Base-by-base conservation (phyloP, 768 basidiomycete species). In the Boletus subparvulus region DNA sequence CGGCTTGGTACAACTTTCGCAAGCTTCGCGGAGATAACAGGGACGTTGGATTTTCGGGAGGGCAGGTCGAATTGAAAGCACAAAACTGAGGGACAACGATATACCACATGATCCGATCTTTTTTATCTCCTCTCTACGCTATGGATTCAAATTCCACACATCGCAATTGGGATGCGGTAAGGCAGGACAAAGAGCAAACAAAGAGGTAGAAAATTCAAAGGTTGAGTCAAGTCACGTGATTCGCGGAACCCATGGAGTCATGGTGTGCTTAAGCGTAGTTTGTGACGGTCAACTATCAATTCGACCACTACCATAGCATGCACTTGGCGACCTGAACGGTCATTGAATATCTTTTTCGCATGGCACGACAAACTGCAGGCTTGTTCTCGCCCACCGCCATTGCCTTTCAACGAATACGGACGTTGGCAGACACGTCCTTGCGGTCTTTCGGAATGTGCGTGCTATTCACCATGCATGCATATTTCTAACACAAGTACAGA, bases 401-500 rank as follows among this genome's bases (percentile, higher is more conserved):
- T 19, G 49, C 65, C 35, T 68, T 70, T 42, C 74, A 74, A 58
- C 72, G 75, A 36, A 58, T 72, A 50, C 73, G 79, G 14, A 74
- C 69, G 5, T 58, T 74, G 32, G 78, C 79, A 19, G 72, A 74
- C 51, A 71, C 76, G 40, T 83, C 84, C 64, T 85, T 91, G 69
- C 82, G 86, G 52, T 82, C 81, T 48, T 91, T 92, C 67, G 90
- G 90, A 74, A 77, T 92, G 90, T 92, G 73, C 68, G 90, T 84
- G n/a, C 32, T 21, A 49, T 19, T 42, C 46, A 32, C 39, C 21
- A 13, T 13, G 13, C 32, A 36, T 42, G 55, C 43, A 24, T 47
- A 45, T 44, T 37, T 41, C 57, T 50, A 37, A 59, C 55, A 47
- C 56, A 58, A 56, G 54, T 36, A 45, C 64, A 94, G 92, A 55